These are phyloP conservation scores for Stephania japonica DNA, from an alignment of 164 flowering plant genomes.

Conservation along the genomic window DNA sequence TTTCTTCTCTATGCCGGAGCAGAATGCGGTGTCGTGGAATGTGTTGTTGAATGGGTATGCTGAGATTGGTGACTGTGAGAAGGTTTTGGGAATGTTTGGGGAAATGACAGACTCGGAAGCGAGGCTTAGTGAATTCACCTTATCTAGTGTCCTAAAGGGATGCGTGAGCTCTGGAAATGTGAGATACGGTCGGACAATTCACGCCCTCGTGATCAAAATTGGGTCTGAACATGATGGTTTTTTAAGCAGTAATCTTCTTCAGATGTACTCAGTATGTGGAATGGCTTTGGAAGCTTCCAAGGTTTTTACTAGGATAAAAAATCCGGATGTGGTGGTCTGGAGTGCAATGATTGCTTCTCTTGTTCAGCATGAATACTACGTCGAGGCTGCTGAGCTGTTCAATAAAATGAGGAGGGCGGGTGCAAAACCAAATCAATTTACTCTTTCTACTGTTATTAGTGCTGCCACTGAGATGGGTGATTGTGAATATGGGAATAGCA, in stretches of 20 bases:
- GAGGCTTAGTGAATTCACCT: slow-evolving; percentile 34
- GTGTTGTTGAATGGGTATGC: slow-evolving; percentile 49
- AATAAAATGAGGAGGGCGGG: slow-evolving; percentile 25
- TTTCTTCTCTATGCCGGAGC: slow-evolving; percentile 30
- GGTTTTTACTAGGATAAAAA: slow-evolving; percentile 29
- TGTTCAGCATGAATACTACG: slow-evolving; percentile 31
- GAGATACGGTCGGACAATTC: slow-evolving; percentile 32
- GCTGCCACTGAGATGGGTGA: slow-evolving; percentile 30
- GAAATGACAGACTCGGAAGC: slow-evolving; percentile 32
- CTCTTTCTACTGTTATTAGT: slow-evolving; percentile 41
- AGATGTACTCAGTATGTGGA: slow-evolving; percentile 56
- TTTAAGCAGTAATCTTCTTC: slow-evolving; percentile 37
- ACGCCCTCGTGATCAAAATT: slow-evolving; percentile 30
- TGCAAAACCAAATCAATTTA: slow-evolving; percentile 40
- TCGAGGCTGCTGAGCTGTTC: slow-evolving; percentile 31
- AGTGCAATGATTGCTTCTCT: slow-evolving; percentile 41
- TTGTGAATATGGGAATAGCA: slow-evolving; percentile 26
- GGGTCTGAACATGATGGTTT: slow-evolving; percentile 34
- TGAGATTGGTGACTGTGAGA: slow-evolving; percentile 25
- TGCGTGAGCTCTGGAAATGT: slow-evolving; percentile 28
- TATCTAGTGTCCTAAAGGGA: slow-evolving; percentile 41
- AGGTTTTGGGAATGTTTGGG: slow-evolving; percentile 30
- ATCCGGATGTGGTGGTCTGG: slow-evolving; percentile 50
- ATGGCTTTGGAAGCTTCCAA: slow-evolving; percentile 36
- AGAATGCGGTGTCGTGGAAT: slow-evolving; percentile 46